Evolutionary conservation across 2,329 filamentous ascomycete genomes (phyloP).

Genomic region (Xylaria multiplex): DNA sequence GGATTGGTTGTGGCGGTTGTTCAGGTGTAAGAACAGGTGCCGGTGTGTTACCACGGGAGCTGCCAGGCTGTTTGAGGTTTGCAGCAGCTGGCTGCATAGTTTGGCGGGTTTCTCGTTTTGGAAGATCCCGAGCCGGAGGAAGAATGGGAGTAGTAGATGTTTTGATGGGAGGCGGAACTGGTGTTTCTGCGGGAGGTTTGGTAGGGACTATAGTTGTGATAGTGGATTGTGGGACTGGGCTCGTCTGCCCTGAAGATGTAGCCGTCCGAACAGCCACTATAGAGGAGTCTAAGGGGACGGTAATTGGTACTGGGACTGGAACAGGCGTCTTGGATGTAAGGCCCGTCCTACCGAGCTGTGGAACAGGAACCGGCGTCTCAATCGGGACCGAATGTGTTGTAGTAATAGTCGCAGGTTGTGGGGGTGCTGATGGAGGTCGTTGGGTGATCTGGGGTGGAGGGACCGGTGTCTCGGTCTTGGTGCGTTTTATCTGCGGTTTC

Average conservation of each 20-base stretch:
- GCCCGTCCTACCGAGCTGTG: slow-evolving; percentile 45
- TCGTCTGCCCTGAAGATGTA: slow-evolving; percentile 44
- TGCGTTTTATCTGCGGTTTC: slow-evolving; percentile 59
- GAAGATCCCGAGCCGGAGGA: slow-evolving; percentile 49
- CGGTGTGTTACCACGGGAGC: slow-evolving; percentile 47
- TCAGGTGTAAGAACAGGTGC: slow-evolving; percentile 51
- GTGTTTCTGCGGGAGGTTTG: slow-evolving; percentile 55
- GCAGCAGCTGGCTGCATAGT: slow-evolving; percentile 51
- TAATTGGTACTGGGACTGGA: slow-evolving; percentile 45
- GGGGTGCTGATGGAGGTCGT: slow-evolving; percentile 48
- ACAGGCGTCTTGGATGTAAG: slow-evolving; percentile 51
- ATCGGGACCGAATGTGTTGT: slow-evolving; percentile 34
- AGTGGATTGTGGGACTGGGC: slow-evolving; percentile 49
- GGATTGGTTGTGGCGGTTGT: slow-evolving; percentile 34
- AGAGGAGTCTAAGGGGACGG: slow-evolving; percentile 43
- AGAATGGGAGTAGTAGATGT: slow-evolving; percentile 53
- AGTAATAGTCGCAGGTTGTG: slow-evolving; percentile 36
- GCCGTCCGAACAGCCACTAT: slow-evolving; percentile 43
- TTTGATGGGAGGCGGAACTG: slow-evolving; percentile 52
- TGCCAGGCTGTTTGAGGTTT: slow-evolving; percentile 45
- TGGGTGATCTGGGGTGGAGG: slow-evolving; percentile 56
- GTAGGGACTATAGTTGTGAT: slow-evolving; percentile 52
- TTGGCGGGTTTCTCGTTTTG: slow-evolving; percentile 60
- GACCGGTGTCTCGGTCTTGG: slow-evolving; percentile 67
- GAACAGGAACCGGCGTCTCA: slow-evolving; percentile 49